phyloP scores from a whole-genome alignment of 768 basidiomycete species.

The Termitomyces sp. region DNA sequence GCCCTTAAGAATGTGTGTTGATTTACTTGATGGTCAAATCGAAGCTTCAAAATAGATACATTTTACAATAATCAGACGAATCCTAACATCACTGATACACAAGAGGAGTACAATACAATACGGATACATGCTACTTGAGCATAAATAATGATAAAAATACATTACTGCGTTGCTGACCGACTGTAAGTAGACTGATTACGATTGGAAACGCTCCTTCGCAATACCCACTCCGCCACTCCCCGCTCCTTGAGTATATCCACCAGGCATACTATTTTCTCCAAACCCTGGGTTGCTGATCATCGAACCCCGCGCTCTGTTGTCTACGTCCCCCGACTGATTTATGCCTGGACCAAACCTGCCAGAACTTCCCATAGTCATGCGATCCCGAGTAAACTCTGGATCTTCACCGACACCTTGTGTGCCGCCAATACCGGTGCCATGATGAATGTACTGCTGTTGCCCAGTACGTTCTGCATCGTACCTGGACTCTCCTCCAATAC shows the following conservation, averaged over 20 bases:
- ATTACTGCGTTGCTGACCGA: not conserved
- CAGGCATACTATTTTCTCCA: slow-evolving; percentile 6
- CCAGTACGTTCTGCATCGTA: not conserved
- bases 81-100: not conserved
- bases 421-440: slow-evolving; percentile 5
- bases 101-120: not conserved
- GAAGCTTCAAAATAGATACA: too few relatives aligned
- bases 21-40: too few relatives aligned
- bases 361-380: not conserved
- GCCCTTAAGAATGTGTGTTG: too few relatives aligned
- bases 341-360: not conserved
- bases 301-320: not conserved
- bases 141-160: not conserved
- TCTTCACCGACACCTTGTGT: not conserved
- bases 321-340: not conserved
- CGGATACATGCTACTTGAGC: not conserved
- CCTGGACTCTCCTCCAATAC: not conserved
- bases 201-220: not conserved
- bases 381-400: not conserved
- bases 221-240: not conserved
- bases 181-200: not conserved
- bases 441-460: not conserved
- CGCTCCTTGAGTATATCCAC: not conserved
- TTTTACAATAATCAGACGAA: too few relatives aligned
- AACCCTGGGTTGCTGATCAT: not conserved